These are phyloP conservation scores for Saprolegnia diclina DNA, from an alignment of 352 stramenopile genomes.

Conservation along the genomic window DNA sequence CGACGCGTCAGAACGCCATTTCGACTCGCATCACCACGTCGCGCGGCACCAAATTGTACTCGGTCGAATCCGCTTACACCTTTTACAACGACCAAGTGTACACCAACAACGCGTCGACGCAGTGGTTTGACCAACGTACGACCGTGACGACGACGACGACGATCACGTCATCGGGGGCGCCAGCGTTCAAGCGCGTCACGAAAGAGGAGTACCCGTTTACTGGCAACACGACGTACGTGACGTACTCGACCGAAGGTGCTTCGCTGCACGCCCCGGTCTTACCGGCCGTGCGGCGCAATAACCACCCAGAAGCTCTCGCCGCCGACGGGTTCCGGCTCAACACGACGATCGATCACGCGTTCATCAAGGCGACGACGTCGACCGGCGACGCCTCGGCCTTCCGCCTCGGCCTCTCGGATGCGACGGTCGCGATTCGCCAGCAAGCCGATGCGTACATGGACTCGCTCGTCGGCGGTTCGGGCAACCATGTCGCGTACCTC, in stretches of 20 bases:
- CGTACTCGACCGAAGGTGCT: constrained; percentile 13
- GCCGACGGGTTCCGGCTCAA: constrained; percentile 41
- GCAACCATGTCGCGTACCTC: constrained; percentile 32
- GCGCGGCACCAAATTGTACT: constrained; percentile 49
- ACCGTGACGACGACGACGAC: constrained; percentile 36
- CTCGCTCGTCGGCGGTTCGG: constrained; percentile 39
- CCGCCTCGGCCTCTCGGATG: constrained; percentile 30
- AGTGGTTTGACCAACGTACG: constrained; percentile 42
- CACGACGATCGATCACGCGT: constrained; percentile 39
- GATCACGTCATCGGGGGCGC: constrained; percentile 24
- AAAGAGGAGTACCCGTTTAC: constrained; percentile 49
- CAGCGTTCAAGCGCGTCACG: background rate
- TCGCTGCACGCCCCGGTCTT: background rate
- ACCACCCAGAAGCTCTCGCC: background rate
- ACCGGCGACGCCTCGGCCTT: constrained; percentile 26
- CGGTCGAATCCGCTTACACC: constrained; percentile 39
- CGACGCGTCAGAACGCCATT: constrained; percentile 37
- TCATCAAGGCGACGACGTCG: constrained; percentile 31
- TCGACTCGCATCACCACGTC: constrained; percentile 53
- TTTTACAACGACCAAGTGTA: constrained; percentile 55
- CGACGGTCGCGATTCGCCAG: constrained; percentile 33
- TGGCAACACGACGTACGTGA: constrained; percentile 44
- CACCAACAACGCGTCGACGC: constrained; percentile 38
- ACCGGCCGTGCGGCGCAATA: background rate
- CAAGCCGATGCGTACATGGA: constrained; percentile 33